phyloP scores from a whole-genome alignment of 805 yeast genomes.

The Metschnikowia cubensis region DNA sequence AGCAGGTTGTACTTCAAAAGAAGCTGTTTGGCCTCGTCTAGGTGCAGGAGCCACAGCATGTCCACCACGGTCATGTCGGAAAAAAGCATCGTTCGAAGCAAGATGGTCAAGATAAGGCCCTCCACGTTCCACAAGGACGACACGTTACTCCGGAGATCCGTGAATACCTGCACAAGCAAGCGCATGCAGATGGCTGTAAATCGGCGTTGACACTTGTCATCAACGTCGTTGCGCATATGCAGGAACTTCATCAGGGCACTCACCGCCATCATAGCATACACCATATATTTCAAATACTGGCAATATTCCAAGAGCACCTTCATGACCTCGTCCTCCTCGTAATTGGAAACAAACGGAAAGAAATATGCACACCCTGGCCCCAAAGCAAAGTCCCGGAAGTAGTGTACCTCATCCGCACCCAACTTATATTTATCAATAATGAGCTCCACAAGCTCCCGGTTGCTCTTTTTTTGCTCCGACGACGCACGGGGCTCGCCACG shows the following conservation, averaged over 20 bases:
- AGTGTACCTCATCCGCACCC: constrained; percentile 11
- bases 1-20: constrained; percentile 20
- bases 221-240: constrained; percentile 8
- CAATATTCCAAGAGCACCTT: constrained; percentile 18
- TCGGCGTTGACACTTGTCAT: constrained; percentile 16
- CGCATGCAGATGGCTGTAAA: constrained; percentile 18
- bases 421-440: constrained; percentile 15
- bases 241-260: constrained; percentile 16
- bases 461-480: neutral
- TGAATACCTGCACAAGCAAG: constrained; percentile 18
- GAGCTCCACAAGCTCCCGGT: constrained; percentile 12
- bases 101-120: constrained; percentile 23
- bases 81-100: constrained; percentile 22
- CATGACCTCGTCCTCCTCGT: constrained; percentile 15
- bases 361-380: constrained; percentile 12
- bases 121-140: constrained; percentile 22
- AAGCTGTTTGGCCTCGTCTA: constrained; percentile 25
- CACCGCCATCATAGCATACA: constrained; percentile 19
- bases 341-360: constrained; percentile 15
- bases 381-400: constrained; percentile 11
- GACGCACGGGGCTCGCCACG: neutral
- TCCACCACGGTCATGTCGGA: constrained; percentile 19
- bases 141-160: constrained; percentile 15
- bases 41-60: constrained; percentile 24
- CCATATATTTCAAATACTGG: constrained; percentile 18